Percentiles rank a stretch among this genome's conserved stretches.
Conservation (phyloP, 148 eudicot genomes). For the Chenopodium formosanum region DNA sequence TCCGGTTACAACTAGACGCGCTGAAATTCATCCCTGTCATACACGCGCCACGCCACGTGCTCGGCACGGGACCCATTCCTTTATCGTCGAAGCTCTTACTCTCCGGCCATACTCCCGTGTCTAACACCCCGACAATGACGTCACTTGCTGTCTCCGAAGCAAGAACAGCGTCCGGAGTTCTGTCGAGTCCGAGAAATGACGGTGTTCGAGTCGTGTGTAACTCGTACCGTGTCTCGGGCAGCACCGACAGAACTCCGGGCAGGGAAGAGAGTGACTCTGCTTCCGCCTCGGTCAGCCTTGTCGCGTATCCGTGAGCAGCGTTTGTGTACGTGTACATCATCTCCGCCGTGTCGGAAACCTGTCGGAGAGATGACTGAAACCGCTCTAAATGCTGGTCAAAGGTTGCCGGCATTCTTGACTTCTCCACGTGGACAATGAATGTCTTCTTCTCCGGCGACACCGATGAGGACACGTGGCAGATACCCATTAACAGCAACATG, state of each 20-base stretch:
- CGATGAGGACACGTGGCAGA: slow-evolving; percentile 29
- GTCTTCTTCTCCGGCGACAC: slow-evolving; percentile 28
- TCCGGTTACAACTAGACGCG: slow-evolving; percentile 42
- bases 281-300: slow-evolving; percentile 40
- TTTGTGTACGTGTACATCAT: slow-evolving; percentile 50
- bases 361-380: slow-evolving; percentile 48
- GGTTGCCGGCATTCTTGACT: slow-evolving; percentile 43
- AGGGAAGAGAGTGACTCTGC: slow-evolving; percentile 33
- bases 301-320: slow-evolving; percentile 53
- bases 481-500: slow-evolving; percentile 10
- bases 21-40: slow-evolving; percentile 42
- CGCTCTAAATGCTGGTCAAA: slow-evolving; percentile 43
- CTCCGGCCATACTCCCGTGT: slow-evolving; percentile 68
- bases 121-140: slow-evolving; percentile 51
- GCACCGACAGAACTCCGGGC: slow-evolving; percentile 47
- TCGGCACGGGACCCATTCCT: slow-evolving; percentile 51
- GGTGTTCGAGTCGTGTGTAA: slow-evolving; percentile 71
- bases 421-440: slow-evolving; percentile 54
- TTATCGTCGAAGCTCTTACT: slow-evolving; percentile 50
- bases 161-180: slow-evolving; percentile 26
- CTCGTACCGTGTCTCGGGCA: slow-evolving; percentile 48
- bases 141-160: slow-evolving; percentile 34
- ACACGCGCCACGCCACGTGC: slow-evolving; percentile 53
- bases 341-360: slow-evolving; percentile 55
- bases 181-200: slow-evolving; percentile 50